phyloP scores from a whole-genome alignment of 306 rosid genomes.

The Calophaca sinica region DNA sequence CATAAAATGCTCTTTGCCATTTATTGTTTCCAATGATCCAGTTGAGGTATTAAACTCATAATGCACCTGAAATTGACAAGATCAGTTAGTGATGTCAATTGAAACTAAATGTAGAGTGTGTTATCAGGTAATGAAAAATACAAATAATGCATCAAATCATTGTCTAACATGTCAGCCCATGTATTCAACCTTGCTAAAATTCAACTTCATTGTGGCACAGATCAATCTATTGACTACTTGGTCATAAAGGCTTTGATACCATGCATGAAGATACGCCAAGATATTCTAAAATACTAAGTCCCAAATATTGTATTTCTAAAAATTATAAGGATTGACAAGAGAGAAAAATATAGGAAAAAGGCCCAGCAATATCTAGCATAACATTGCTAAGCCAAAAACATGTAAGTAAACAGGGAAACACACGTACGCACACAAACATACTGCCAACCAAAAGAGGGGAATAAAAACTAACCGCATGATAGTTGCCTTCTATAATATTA shows the following conservation, averaged over 20 bases:
- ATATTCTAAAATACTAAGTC: conserved; percentile 16
- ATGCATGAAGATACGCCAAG: conserved; percentile 10
- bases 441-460: conserved; percentile 24
- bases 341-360: conserved; percentile 4
- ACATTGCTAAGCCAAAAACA: conserved; percentile 26
- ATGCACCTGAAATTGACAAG: conserved; percentile 74
- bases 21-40: conserved; percentile 59
- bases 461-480: background rate
- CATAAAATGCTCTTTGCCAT: conserved; percentile 68
- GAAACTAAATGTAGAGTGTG: conserved; percentile 23
- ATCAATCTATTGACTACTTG: conserved; percentile 30
- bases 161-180: background rate
- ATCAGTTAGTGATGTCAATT: background rate
- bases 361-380: conserved; percentile 20
- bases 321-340: conserved; percentile 21
- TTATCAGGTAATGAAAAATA: conserved; percentile 39
- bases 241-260: conserved; percentile 6
- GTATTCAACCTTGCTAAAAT: conserved; percentile 17
- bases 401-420: conserved; percentile 9
- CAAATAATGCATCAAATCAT: conserved; percentile 29
- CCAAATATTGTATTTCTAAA: background rate
- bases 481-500: conserved; percentile 14
- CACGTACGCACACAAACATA: background rate
- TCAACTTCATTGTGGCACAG: background rate
- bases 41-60: conserved; percentile 64